phyloP scores from a whole-genome alignment of 2,329 filamentous ascomycete genomes.

The Ascochyta clinopodiicola region DNA sequence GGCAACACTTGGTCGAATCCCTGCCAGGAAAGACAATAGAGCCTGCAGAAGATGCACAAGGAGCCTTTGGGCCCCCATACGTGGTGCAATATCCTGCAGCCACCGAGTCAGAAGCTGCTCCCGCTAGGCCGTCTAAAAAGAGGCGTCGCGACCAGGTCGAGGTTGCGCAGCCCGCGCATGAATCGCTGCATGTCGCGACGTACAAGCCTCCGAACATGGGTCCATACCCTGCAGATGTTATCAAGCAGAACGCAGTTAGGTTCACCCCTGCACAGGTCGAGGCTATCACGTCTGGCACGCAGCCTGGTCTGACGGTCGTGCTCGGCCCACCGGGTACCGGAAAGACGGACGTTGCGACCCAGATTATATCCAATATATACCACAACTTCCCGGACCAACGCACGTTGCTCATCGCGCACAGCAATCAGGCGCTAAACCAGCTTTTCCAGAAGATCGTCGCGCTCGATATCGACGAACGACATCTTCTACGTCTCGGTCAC shows the following conservation, averaged over 20 bases:
- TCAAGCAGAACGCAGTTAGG: slow-evolving; percentile 80
- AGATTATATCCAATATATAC: slow-evolving; percentile 98
- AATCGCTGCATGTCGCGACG: slow-evolving; percentile 81
- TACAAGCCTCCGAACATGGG: slow-evolving; percentile 89
- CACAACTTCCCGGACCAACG: slow-evolving; percentile 95
- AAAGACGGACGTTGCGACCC: slow-evolving; percentile 98
- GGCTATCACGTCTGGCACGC: slow-evolving; percentile 90
- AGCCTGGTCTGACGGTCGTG: slow-evolving; percentile 91
- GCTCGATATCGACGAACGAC: slow-evolving; percentile 92
- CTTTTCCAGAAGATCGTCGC: slow-evolving; percentile 98
- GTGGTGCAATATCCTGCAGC: slow-evolving; percentile 69
- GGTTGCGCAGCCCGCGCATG: slow-evolving; percentile 62
- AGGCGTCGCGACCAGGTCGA: slow-evolving; percentile 79
- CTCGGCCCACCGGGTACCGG: slow-evolving; percentile 96
- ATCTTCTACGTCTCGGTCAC: slow-evolving; percentile 89
- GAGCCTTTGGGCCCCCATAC: slow-evolving; percentile 86
- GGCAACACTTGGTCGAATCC: slow-evolving; percentile 91
- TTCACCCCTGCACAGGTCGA: slow-evolving; percentile 93
- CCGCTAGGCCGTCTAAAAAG: slow-evolving; percentile 77
- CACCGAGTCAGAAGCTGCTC: slow-evolving; percentile 51
- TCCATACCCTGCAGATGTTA: slow-evolving; percentile 84
- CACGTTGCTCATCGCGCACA: slow-evolving; percentile 92
- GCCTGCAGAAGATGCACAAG: slow-evolving; percentile 71
- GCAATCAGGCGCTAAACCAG: slow-evolving; percentile 97
- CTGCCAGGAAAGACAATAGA: slow-evolving; percentile 88